Base-by-base conservation (phyloP, 495 filamentous ascomycete genomes). In the Neurospora sp. region DNA sequence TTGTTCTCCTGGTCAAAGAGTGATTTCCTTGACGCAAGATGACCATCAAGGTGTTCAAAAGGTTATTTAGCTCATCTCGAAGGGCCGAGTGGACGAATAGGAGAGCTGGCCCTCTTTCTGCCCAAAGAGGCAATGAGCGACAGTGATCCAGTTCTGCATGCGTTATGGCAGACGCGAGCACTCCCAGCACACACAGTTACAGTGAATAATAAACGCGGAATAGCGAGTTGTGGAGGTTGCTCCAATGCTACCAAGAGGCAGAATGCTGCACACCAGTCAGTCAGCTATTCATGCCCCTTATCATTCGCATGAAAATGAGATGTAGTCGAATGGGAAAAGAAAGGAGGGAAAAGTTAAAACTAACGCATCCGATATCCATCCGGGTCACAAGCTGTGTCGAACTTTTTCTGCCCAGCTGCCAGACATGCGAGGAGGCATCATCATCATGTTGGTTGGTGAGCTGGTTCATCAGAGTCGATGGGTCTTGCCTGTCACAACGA, bases 71-170 rank as follows among this genome's bases (percentile, higher is more conserved):
- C 71, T 44, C 20, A 44, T 42, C 46, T 59, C 12, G 38, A 40
- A n/a, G 69, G 31, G 12, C 37, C 70, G 40, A 68, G 31, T 44
- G 31, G 41, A 20, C 48, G 41, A 74, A 48, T 46, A 69, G 59
- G 70, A 38, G 53, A 61, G 53, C 53, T 61, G 53, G 6, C 6
- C 27, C 70, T 70, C 41, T 48, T 65, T 16, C 41, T 42, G n/a
- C 72, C 71, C 39, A 72, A 75, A 71, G 48, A n/a, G 74, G 76
- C 39, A 72, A 72, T 38, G 76, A 73, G 74, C 65, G 72, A 68
- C 76, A 20, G 35, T 72, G 73, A 44, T 68, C 71, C 71, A 72
- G 71, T 72, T 74, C 61, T 74, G 70, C 69, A 69, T 73, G 73
- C 73, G 53, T 42, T 59, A 39, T 70, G 14, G 39, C 18, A 27